Conservation (phyloP, 352 stramenopile genomes). For the Phytopythium litorale region DNA sequence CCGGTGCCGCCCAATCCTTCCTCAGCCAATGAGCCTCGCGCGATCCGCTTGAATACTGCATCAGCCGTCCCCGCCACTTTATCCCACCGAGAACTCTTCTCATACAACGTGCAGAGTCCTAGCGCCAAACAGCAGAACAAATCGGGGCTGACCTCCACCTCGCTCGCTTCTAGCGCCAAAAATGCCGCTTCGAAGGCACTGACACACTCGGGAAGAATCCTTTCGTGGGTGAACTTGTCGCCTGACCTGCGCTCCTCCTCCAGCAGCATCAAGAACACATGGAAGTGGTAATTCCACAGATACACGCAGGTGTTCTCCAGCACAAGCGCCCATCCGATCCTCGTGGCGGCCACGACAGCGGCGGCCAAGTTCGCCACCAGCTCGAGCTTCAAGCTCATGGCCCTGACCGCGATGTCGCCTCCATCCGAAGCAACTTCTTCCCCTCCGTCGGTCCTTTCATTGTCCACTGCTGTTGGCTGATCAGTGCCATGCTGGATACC, state of each 20-base stretch:
- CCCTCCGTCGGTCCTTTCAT: constrained; percentile 8
- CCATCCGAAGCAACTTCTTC: not conserved
- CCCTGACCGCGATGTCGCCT: constrained; percentile 12
- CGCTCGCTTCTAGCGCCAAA: constrained; percentile 32
- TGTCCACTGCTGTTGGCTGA: not conserved
- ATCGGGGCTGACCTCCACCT: constrained; percentile 26
- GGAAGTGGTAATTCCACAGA: constrained; percentile 92
- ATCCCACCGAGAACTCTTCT: constrained; percentile 41
- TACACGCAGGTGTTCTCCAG: constrained; percentile 84
- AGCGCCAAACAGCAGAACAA: constrained; percentile 46
- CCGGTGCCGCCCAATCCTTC: not conserved
- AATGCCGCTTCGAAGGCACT: constrained; percentile 57
- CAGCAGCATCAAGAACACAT: constrained; percentile 61
- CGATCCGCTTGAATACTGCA: constrained; percentile 52
- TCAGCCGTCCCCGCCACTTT: constrained; percentile 49
- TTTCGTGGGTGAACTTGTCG: constrained; percentile 22
- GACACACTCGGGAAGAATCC: constrained; percentile 57
- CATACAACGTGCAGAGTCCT: constrained; percentile 47
- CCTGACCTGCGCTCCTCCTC: constrained; percentile 9
- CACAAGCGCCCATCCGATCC: constrained; percentile 54
- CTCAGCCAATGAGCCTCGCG: not conserved
- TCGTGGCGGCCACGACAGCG: constrained; percentile 28
- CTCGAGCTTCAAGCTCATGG: constrained; percentile 38
- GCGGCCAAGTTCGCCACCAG: constrained; percentile 34
- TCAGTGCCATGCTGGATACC: constrained; percentile 21